Evolutionary conservation across 352 stramenopile genomes (phyloP).

Genomic region (Phytophthora crassamura): DNA sequence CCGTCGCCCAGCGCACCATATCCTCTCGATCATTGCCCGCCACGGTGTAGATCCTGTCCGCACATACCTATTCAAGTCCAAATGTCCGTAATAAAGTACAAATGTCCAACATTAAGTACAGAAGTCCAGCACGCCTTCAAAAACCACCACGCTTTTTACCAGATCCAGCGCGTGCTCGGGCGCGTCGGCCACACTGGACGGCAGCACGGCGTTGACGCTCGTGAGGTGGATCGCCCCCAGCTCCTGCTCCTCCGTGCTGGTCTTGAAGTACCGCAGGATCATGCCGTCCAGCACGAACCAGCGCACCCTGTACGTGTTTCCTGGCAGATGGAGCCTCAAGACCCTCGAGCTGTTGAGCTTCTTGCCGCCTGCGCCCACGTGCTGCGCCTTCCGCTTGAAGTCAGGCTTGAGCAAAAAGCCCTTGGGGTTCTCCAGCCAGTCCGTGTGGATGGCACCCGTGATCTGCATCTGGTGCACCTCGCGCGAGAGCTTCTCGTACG

Average conservation of each 20-base stretch:
- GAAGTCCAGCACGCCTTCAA: not conserved
- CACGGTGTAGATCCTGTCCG: constrained; percentile 89
- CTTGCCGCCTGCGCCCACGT: constrained; percentile 86
- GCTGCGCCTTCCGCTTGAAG: constrained; percentile 89
- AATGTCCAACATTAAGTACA: not conserved
- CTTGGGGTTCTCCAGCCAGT: constrained; percentile 92
- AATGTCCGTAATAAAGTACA: constrained; percentile 6
- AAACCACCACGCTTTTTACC: constrained; percentile 30
- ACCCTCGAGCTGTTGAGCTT: constrained; percentile 85
- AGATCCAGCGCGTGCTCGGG: constrained; percentile 87
- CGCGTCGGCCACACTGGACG: constrained; percentile 88
- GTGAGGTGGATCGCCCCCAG: constrained; percentile 89
- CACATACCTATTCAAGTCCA: constrained; percentile 65
- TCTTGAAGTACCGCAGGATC: constrained; percentile 91
- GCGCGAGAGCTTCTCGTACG: constrained; percentile 90
- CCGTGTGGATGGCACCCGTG: constrained; percentile 88
- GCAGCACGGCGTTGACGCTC: constrained; percentile 87
- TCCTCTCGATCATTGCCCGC: constrained; percentile 87
- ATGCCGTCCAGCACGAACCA: constrained; percentile 92
- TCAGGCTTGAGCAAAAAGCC: constrained; percentile 89
- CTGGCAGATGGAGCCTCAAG: constrained; percentile 79
- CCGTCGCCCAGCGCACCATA: constrained; percentile 90
- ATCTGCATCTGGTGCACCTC: constrained; percentile 92
- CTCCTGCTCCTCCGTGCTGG: constrained; percentile 86
- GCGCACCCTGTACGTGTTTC: constrained; percentile 79